Evolutionary conservation across 2,329 filamentous ascomycete genomes (phyloP), one percentile per base, ranked within the genome.

Genomic region (Fusarium setosum): DNA sequence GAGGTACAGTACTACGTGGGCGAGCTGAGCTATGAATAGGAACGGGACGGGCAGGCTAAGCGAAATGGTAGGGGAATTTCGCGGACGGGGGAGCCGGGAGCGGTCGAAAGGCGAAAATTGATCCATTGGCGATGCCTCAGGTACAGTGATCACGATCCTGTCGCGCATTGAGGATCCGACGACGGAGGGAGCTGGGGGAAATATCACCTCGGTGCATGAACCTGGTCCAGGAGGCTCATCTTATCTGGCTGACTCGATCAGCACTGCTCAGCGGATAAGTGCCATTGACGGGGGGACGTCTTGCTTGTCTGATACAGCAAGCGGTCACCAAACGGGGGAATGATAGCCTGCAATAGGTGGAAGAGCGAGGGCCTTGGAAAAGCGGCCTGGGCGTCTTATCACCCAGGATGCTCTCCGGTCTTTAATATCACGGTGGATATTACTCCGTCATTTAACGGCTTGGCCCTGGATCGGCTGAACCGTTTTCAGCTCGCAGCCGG

Each of bases 1-100:
- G n/a, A n/a, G n/a, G n/a, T n/a, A n/a, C n/a, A n/a, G n/a, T n/a
- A n/a, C n/a, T n/a, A n/a, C n/a, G n/a, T n/a, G n/a, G n/a, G n/a
- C n/a, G n/a, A n/a, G n/a, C n/a, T n/a, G n/a, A 58, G 48, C 64
- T 67, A 67, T 67, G 64, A 67, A 67, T 67, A 67, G 64, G 44
- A 58, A 54, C 40, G 44, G 61, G 26, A 53, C 37, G 44, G 37
- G 40, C 31, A n/a, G 20, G 40, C 26, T 31, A 54, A 59, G 41
- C 49, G 41, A 47, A 57, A 55, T 48, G 35, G 56, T 48, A 55
- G 41, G 56, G 55, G 50, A 50, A 21, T 42, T 41, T 53, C 31
- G 11, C 21, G 31, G 41, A 34, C 51, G 56, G 60, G 45, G 29
- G n/a, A 42, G 49, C 64, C 26, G 57, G 51, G 44, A 63, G 49